Percentiles rank a stretch among this genome's conserved stretches.
phyloP scores from a whole-genome alignment of 1,284 basidiomycete genomes.

The Thelephora terrestris region DNA sequence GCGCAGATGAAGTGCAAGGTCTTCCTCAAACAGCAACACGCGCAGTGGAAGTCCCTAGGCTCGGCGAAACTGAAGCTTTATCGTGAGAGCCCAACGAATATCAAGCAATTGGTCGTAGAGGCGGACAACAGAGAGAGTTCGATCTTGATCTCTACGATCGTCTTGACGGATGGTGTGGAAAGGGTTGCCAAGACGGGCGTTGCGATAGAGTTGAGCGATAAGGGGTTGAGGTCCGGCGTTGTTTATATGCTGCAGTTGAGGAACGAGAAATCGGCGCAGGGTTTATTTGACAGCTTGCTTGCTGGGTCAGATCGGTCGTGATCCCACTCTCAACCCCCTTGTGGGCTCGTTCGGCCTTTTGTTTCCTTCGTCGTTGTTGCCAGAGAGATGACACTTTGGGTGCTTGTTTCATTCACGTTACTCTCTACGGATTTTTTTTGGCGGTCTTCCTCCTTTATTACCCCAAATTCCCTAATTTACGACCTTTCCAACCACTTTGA shows the following conservation, averaged over 20 bases:
- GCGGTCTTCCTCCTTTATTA: background rate
- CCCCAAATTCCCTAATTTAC: background rate
- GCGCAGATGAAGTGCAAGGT: conserved; percentile 99
- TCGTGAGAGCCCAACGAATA: conserved; percentile 70
- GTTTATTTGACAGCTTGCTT: conserved; percentile 81
- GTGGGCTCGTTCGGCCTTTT: background rate
- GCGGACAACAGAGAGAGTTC: conserved; percentile 72
- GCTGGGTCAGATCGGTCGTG: conserved; percentile 62
- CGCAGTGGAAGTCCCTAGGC: conserved; percentile 95
- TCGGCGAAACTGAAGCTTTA: conserved; percentile 84
- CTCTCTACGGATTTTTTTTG: background rate
- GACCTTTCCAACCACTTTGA: background rate
- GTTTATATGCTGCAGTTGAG: conserved; percentile 95
- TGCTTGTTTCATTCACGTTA: conserved; percentile 2
- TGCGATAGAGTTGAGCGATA: conserved; percentile 90
- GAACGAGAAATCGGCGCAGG: conserved; percentile 80
- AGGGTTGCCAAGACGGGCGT: conserved; percentile 96
- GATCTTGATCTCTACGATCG: conserved; percentile 88
- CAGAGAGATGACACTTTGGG: conserved; percentile 3
- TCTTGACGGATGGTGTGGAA: conserved; percentile 93
- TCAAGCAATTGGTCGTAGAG: conserved; percentile 96
- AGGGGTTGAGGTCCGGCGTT: conserved; percentile 86
- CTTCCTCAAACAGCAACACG: conserved; percentile 91
- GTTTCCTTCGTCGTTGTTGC: background rate
- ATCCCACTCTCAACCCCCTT: background rate